phyloP scores from a whole-genome alignment of 1,284 basidiomycete species.

The Puccinia brachypodii region DNA sequence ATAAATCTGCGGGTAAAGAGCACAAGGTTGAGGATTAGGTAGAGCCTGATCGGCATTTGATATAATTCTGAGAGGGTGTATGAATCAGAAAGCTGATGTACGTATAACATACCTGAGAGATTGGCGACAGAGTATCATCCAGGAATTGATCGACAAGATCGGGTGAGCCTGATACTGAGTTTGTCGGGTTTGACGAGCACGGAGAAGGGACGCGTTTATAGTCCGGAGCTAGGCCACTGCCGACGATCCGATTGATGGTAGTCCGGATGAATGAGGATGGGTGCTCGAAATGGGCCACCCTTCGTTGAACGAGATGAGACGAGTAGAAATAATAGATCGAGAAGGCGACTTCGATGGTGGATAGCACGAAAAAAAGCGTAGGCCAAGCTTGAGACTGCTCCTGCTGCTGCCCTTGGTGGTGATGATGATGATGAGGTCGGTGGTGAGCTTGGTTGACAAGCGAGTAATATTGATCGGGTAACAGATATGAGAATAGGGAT shows the following conservation, averaged over 20 bases:
- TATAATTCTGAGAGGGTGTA: neutral
- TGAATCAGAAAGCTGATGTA: neutral
- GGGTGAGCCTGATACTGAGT: neutral
- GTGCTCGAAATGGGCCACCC: slow-evolving; percentile 13
- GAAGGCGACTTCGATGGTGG: slow-evolving; percentile 37
- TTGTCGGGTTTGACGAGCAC: slow-evolving; percentile 5
- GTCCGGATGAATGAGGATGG: slow-evolving; percentile 15
- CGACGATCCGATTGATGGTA: slow-evolving; percentile 12
- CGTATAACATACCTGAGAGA: neutral
- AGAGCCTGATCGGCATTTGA: too few species aligned
- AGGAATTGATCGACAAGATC: neutral
- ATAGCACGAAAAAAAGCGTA: neutral
- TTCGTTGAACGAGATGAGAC: slow-evolving; percentile 11
- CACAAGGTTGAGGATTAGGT: too few species aligned
- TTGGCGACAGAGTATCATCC: neutral
- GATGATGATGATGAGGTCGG: neutral
- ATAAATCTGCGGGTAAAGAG: neutral
- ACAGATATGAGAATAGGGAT: neutral
- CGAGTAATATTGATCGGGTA: neutral
- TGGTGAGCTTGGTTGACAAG: neutral
- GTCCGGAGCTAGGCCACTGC: slow-evolving; percentile 24
- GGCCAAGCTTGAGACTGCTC: neutral
- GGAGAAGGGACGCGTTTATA: neutral
- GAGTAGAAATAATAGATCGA: slow-evolving; percentile 35
- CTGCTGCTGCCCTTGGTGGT: neutral